Base-by-base conservation (phyloP, 2,329 filamentous ascomycete genomes). In the Penicillium sp. region DNA sequence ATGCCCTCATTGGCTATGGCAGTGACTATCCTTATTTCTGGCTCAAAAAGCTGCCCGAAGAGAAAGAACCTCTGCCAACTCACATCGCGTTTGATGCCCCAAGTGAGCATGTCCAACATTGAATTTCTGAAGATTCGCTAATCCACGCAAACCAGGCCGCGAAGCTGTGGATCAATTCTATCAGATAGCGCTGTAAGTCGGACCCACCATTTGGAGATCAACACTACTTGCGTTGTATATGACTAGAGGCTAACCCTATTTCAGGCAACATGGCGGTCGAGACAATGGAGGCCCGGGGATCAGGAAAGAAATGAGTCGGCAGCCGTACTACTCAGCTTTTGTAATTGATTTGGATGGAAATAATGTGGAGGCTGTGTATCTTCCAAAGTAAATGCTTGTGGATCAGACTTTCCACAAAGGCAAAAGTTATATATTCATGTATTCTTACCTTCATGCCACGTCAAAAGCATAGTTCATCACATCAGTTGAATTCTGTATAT, bases 161-260 rank as follows among this genome's bases (percentile, higher is more conserved):
- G 44, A 33, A 49, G 52, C 52, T 21, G 52, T 54, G 15, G 52
- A 54, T 54, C 36, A 49, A 27, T 49, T 54, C 19, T 54, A 54
- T 25, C 34, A 41, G 19, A n/a, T 54, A 8, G 52, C 52, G 13
- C 16, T 54, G 44, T 49, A 29, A 54, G 52, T 49, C 41, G 2
- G 9, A n/a, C 5, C 8, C 11, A 13, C 6, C 13, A n/a, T 13
- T 31, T 13, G 11, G 11, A 31, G 11, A 31, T 31, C 11, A 2
- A 15, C 5, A 16, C n/a, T n/a, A n/a, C 16, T 27, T 4, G 4
- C 2, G 4, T 49, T 23, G 5, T 25, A 15, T n/a, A 34, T 38
- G 9, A 4, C 15, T 13, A 8, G 9, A 11, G 3, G 2, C 29
- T 47, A 15, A 29, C 8, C 3, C 16, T 7, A n/a, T 31, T 27